Percentiles rank a stretch among this genome's conserved stretches.
Conservation (phyloP, 257 asterid genomes). For the Primulina eburnea region DNA sequence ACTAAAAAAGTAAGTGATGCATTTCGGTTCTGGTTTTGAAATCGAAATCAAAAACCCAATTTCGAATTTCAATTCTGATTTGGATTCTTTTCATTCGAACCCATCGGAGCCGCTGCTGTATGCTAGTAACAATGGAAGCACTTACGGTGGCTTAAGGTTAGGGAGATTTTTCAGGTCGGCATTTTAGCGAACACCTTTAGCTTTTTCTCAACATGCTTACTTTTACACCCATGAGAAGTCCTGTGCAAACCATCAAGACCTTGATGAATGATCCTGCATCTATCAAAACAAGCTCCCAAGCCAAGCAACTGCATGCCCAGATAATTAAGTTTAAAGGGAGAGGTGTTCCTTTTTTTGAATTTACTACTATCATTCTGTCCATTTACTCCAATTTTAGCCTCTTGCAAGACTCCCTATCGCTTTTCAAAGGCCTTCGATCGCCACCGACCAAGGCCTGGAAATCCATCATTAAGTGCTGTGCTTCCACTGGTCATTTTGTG, state of each 20-base stretch:
- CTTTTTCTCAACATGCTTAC: background rate
- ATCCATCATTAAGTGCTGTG: slow-evolving; percentile 68
- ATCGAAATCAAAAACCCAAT: too few species aligned
- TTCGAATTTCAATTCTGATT: too few species aligned
- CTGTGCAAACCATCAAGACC: slow-evolving; percentile 28
- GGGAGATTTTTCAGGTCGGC: slow-evolving; percentile 18
- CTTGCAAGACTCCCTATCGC: slow-evolving; percentile 46
- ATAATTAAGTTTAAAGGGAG: slow-evolving; percentile 42
- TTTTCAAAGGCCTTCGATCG: slow-evolving; percentile 40
- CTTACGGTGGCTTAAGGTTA: background rate
- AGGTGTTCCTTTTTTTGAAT: slow-evolving; percentile 20
- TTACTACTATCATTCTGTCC: slow-evolving; percentile 46
- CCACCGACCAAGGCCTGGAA: slow-evolving; percentile 76
- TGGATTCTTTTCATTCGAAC: too few species aligned
- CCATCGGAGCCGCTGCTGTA: background rate
- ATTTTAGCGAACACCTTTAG: slow-evolving; percentile 24
- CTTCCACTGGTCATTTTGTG: slow-evolving; percentile 47
- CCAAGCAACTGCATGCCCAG: slow-evolving; percentile 84
- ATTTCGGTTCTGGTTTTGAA: too few species aligned
- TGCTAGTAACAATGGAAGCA: too few species aligned
- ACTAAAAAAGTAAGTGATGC: too few species aligned
- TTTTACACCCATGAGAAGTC: slow-evolving; percentile 33
- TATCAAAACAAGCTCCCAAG: slow-evolving; percentile 66
- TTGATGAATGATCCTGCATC: slow-evolving; percentile 40
- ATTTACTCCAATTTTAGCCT: slow-evolving; percentile 69